Conservation (phyloP, 2,329 filamentous ascomycete genomes). For the Plectosphaerella sp. region DNA sequence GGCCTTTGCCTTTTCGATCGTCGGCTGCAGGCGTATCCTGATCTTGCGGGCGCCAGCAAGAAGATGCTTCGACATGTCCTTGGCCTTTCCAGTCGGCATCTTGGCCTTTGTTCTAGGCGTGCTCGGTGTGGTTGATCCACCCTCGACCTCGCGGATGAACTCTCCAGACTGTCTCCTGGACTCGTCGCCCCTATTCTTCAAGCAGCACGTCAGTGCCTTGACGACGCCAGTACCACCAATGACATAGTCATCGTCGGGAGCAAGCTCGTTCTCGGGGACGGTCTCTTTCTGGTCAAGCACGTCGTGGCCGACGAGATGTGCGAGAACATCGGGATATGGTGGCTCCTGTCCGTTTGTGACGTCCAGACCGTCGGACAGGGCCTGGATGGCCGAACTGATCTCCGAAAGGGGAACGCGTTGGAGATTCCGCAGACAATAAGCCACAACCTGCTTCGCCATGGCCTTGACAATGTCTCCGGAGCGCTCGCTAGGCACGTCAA, state of each 20-base stretch:
- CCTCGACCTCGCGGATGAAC: constrained; percentile 47
- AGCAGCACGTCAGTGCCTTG: constrained; percentile 85
- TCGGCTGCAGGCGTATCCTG: constrained; percentile 74
- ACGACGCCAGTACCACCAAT: constrained; percentile 94
- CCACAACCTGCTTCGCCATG: constrained; percentile 88
- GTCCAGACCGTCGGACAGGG: constrained; percentile 31
- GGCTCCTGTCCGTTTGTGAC: constrained; percentile 21
- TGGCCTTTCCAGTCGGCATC: constrained; percentile 59
- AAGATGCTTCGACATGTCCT: constrained; percentile 90
- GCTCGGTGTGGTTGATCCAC: constrained; percentile 17
- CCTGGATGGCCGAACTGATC: constrained; percentile 41
- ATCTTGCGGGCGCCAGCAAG: constrained; percentile 88
- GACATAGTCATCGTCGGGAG: constrained; percentile 90
- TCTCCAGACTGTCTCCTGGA: constrained; percentile 49
- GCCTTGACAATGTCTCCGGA: constrained; percentile 91
- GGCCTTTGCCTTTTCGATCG: constrained; percentile 69
- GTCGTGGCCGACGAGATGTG: constrained; percentile 78
- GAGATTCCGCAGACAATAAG: constrained; percentile 89
- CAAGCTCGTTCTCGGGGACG: constrained; percentile 61
- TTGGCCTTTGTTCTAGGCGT: constrained; percentile 12
- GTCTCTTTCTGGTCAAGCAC: constrained; percentile 40
- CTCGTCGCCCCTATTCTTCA: constrained; percentile 73
- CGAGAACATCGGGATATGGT: constrained; percentile 74
- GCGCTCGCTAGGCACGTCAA: constrained; percentile 77
- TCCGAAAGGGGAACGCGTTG: constrained; percentile 70